Evolutionary conservation across 768 basidiomycete species (phyloP), one percentile per base, ranked within the genome.

Genomic region (Ephemerocybe angulata): DNA sequence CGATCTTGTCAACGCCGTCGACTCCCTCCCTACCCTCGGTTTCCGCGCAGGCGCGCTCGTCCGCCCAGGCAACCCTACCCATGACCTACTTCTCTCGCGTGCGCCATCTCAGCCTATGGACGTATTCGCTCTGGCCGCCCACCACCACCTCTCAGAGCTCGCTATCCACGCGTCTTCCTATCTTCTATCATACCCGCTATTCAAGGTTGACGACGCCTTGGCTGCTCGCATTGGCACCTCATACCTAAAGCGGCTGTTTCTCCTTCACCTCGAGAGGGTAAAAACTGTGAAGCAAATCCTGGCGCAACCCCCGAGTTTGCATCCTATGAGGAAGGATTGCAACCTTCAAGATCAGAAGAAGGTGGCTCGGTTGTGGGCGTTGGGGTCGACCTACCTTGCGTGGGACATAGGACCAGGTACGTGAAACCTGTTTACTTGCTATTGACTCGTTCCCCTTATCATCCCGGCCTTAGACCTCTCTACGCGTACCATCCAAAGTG

Each of bases 351-450:
- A 57, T 13, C 58, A 59, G 41, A 53, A 31, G 43, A 31, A 35
- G 17, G 27, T 55, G 22, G 50, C 12, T 1, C 41, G 53, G 5
- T 43, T 46, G 1, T 61, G 58, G 60, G 58, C 57, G 8, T 17
- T 52, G 1, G 47, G 51, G 11, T 48, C 44, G 10, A 47, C 44
- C 12, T 21, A 48, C 13, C 4, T 57, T 24, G 43, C 64, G 10
- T 76, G 73, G 73, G 72, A 73, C 50, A 59, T 70, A 1, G 60
- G 65, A 53, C 69, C 73, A 27, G 71, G 74, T 73, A 30, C 56
- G 21, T 41, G 12, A 12, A 40, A 8, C 3, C 21, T 25, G 21
- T 24, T 19, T 12, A 17, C 22, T 25, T 25, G 24, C 13, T 42
- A 7, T 19, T 22, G 40, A 7, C 6, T 21, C 21, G 40, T 42